A percentile compares a stretch with the other conserved stretches of the same genome.
Evolutionary conservation across 2,329 filamentous ascomycete species (phyloP).

Genomic region (Colletotrichum tanaceti): DNA sequence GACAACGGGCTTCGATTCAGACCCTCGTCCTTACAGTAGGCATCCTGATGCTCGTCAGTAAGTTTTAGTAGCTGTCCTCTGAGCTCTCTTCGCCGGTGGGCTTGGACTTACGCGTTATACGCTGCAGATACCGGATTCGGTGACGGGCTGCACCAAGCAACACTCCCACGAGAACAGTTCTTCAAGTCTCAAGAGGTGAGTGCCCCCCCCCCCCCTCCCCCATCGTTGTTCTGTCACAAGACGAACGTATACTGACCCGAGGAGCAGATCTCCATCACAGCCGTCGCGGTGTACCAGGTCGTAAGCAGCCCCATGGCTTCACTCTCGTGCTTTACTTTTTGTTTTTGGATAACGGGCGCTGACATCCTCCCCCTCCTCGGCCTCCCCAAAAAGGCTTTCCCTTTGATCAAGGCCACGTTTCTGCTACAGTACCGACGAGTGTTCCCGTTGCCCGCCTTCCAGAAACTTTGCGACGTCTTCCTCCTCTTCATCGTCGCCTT

Average conservation of each 20-base stretch:
- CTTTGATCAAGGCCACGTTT: slow-evolving; percentile 50
- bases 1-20: neutral
- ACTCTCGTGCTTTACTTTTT: neutral
- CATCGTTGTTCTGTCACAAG: too few relatives aligned
- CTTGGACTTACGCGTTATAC: neutral
- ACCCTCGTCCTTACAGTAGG: slow-evolving; percentile 11
- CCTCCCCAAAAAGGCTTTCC: slow-evolving; percentile 14
- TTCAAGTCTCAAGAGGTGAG: slow-evolving; percentile 23
- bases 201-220: too few relatives aligned
- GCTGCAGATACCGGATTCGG: slow-evolving; percentile 25
- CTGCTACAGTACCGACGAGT: slow-evolving; percentile 54
- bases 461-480: slow-evolving; percentile 43
- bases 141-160: slow-evolving; percentile 16
- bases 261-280: slow-evolving; percentile 5
- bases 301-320: neutral
- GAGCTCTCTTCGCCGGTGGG: accelerated
- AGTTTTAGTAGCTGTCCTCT: neutral
- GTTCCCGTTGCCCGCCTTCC: slow-evolving; percentile 46
- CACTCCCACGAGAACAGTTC: slow-evolving; percentile 9
- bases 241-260: neutral
- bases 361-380: too few relatives aligned
- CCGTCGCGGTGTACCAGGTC: slow-evolving; percentile 18
- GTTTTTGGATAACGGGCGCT: neutral
- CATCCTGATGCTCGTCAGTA: slow-evolving; percentile 31
- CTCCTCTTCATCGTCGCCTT: slow-evolving; percentile 46